Evolutionary conservation across 2,329 filamentous ascomycete species (phyloP), one percentile per base, ranked within the genome.

Genomic region (Aureobasidium sp.): DNA sequence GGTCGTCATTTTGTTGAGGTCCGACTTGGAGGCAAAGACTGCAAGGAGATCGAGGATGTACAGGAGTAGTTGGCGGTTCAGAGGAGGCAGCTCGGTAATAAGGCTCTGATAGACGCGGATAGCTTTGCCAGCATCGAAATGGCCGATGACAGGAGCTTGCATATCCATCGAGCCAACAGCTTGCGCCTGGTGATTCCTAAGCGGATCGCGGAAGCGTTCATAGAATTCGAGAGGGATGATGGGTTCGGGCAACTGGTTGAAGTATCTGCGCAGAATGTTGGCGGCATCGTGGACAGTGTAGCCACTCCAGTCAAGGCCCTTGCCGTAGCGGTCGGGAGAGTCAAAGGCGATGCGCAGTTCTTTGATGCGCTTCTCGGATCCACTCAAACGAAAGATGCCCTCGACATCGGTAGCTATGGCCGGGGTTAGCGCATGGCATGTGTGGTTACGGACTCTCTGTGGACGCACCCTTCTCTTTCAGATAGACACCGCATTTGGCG

Each of bases 211-310:
- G 75, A 97, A 99, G 63, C 85, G 85, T 70, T 95, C 89, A 73
- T 99, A 99, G 66, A 97, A 87, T 69, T 95, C 89, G 59, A 97
- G 80, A 3, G 94, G 94, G 34, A 99, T 94, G 66, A 99, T 96
- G 5, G 94, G 94, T 73, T 99, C 94, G 2, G 94, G 94, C 2
- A 99, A 83, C 71, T 96, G 90, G 75, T 97, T 97, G 65, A 99
- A 86, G 73, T 99, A 99, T 68, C 94, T 86, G 65, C 94, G 87
- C 48, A 99, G 83, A 64, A 99, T 93, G 72, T 97, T 99, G 70
- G 94, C 92, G 29, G 94, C 94, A 81, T 99, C 94, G 75, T 99
- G 94, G 46, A 99, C 94, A 0, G 94, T 99, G 74, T 96, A 99
- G 51, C 94, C 94, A 51, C 91, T 89, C 94, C 94, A 99, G 69